Percentiles rank a stretch among this genome's conserved stretches.
Conservation (phyloP, 139 green algal species). For the Nannochloris sp. region DNA sequence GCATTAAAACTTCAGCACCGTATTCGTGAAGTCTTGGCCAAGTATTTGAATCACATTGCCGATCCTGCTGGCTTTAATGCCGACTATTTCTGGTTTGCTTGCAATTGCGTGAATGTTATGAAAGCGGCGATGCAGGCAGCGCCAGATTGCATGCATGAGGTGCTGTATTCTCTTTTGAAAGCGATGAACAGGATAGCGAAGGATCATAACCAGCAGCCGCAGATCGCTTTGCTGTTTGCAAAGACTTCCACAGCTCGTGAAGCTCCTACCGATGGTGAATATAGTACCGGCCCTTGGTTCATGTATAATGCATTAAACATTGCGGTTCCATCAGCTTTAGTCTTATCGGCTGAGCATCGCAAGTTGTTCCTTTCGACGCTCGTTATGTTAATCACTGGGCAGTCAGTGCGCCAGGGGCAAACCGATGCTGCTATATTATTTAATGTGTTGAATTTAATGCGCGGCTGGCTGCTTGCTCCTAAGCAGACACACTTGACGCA, state of each 20-base stretch:
- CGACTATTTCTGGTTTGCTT: constrained; percentile 5
- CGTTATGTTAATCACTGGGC: constrained; percentile 61
- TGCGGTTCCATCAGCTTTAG: constrained; percentile 37
- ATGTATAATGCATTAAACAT: constrained; percentile 32
- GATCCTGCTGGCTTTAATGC: neutral
- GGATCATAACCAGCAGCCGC: constrained; percentile 41
- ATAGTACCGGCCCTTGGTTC: constrained; percentile 62
- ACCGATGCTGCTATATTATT: constrained; percentile 60
- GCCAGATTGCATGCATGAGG: constrained; percentile 27
- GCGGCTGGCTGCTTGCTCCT: constrained; percentile 33
- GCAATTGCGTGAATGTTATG: constrained; percentile 24
- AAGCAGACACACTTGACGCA: constrained; percentile 33
- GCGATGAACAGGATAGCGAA: constrained; percentile 46
- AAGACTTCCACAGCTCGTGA: constrained; percentile 8
- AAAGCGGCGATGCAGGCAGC: constrained; percentile 11
- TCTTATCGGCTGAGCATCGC: constrained; percentile 63
- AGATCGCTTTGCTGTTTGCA: constrained; percentile 11
- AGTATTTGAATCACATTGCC: constrained; percentile 7
- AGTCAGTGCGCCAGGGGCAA: constrained; percentile 26
- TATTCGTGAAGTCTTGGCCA: neutral
- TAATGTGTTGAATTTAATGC: constrained; percentile 37
- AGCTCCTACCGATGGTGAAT: constrained; percentile 38
- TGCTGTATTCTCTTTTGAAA: constrained; percentile 55
- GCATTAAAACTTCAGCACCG: constrained; percentile 1
- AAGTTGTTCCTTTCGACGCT: constrained; percentile 69